Conservation (phyloP, 345 rosid species). For the Pistacia atlantica region DNA sequence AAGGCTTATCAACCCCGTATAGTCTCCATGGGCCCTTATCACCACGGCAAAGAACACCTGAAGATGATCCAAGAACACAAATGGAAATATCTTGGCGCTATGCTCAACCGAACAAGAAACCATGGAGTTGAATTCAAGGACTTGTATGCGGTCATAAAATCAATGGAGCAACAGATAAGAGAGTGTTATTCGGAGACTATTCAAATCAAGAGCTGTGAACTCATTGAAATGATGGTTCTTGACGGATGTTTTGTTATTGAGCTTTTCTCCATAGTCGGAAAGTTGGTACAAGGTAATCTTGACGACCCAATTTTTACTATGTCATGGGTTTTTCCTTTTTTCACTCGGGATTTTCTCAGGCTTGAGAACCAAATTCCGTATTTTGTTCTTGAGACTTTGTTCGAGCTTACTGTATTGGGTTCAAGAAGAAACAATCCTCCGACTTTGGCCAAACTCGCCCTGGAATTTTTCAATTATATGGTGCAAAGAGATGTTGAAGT, state of each 20-base stretch:
- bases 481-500: conserved; percentile 31
- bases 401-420: conserved; percentile 19
- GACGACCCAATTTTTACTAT: conserved; percentile 54
- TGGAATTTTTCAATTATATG: conserved; percentile 47
- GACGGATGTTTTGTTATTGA: conserved; percentile 67
- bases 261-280: conserved; percentile 47
- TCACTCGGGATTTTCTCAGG: conserved; percentile 49
- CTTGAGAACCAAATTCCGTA: conserved; percentile 68
- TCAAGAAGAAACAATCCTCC: background rate
- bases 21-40: conserved; percentile 53
- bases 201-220: background rate
- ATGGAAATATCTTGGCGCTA: conserved; percentile 25
- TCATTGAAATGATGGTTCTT: conserved; percentile 53
- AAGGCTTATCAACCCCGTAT: conserved; percentile 47
- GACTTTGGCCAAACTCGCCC: conserved; percentile 39
- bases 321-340: conserved; percentile 47
- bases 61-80: conserved; percentile 57
- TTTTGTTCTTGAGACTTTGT: conserved; percentile 46
- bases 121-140: conserved; percentile 8
- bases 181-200: conserved; percentile 36
- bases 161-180: conserved; percentile 24
- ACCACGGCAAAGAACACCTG: conserved; percentile 37
- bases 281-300: conserved; percentile 28
- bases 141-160: conserved; percentile 20
- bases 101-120: conserved; percentile 21